A percentile compares a stretch with the other conserved stretches of the same genome.
Conservation (phyloP, 2,329 filamentous ascomycete species). For the Fusarium sp. region DNA sequence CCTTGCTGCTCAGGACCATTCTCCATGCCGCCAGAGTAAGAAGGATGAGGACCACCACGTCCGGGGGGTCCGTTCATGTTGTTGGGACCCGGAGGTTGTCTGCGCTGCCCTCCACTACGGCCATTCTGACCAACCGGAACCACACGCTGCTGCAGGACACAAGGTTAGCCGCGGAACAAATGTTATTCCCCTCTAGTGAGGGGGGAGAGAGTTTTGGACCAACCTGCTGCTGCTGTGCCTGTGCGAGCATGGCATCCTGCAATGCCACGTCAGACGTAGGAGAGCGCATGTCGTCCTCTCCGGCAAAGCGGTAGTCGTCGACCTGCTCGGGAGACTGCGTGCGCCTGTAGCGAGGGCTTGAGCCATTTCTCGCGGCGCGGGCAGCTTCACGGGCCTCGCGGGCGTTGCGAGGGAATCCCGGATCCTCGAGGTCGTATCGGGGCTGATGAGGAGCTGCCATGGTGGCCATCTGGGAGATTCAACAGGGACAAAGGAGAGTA, state of each 20-base stretch:
- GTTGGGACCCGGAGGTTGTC: slow-evolving; percentile 31
- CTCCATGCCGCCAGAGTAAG: slow-evolving; percentile 38
- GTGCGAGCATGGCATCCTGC: slow-evolving; percentile 46
- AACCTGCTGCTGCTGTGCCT: slow-evolving; percentile 45
- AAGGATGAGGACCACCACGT: slow-evolving; percentile 27
- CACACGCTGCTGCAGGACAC: slow-evolving; percentile 35
- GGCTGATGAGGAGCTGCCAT: slow-evolving; percentile 34
- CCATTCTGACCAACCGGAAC: slow-evolving; percentile 40
- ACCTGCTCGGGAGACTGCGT: slow-evolving; percentile 40
- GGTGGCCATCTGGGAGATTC: slow-evolving; percentile 27
- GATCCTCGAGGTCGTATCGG: slow-evolving; percentile 34
- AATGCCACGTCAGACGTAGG: slow-evolving; percentile 45
- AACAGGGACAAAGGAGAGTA: background rate
- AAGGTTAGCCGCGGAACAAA: slow-evolving; percentile 31
- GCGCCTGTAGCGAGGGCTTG: slow-evolving; percentile 41
- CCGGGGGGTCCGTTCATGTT: slow-evolving; percentile 21
- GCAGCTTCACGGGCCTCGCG: slow-evolving; percentile 43
- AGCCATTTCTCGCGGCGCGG: slow-evolving; percentile 38
- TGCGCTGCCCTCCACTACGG: slow-evolving; percentile 37
- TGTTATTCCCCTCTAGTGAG: background rate
- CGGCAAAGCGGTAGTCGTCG: slow-evolving; percentile 41
- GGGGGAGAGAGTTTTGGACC: slow-evolving; percentile 1
- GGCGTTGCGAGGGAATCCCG: slow-evolving; percentile 39
- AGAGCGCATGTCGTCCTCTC: slow-evolving; percentile 41
- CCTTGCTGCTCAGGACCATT: slow-evolving; percentile 31